Conservation (phyloP, 768 basidiomycete genomes). For the Lactifluus subvellereus region DNA sequence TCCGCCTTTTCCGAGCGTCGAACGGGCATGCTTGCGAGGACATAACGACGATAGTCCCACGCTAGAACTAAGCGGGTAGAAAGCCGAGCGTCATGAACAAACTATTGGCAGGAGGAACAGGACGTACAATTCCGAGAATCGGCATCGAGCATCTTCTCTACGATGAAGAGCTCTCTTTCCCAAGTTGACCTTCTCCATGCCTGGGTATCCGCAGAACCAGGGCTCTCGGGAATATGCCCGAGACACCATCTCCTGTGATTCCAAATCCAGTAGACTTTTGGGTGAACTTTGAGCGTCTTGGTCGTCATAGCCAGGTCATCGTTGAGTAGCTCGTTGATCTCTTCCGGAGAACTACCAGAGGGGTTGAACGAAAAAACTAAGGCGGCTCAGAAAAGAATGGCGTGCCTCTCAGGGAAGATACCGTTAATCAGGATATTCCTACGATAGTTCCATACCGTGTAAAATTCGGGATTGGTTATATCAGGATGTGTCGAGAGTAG, state of each 20-base stretch:
- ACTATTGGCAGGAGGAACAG: neutral
- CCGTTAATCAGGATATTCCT: constrained; percentile 70
- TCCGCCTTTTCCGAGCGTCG: constrained; percentile 58
- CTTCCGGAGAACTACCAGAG: constrained; percentile 46
- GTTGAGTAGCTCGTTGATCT: constrained; percentile 57
- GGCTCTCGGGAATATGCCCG: constrained; percentile 74
- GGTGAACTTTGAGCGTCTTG: constrained; percentile 71
- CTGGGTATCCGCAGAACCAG: constrained; percentile 42
- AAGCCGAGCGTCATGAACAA: neutral
- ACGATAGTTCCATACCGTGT: constrained; percentile 95
- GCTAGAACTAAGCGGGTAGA: constrained; percentile 62
- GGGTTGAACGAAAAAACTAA: neutral
- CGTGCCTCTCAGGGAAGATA: constrained; percentile 62
- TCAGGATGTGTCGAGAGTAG: constrained; percentile 52
- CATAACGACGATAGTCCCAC: constrained; percentile 90
- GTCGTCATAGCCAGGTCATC: constrained; percentile 80
- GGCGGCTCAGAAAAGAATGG: neutral
- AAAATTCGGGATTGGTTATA: constrained; percentile 80
- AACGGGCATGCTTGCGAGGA: constrained; percentile 64
- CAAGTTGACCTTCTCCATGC: constrained; percentile 80
- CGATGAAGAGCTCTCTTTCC: constrained; percentile 79
- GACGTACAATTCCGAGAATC: constrained; percentile 89
- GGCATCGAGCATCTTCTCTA: constrained; percentile 87
- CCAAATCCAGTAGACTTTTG: constrained; percentile 99
- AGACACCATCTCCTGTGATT: constrained; percentile 96